Evolutionary conservation across 257 asterid genomes (phyloP), one percentile per base, ranked within the genome.

Genomic region (Marsdenia floribunda): DNA sequence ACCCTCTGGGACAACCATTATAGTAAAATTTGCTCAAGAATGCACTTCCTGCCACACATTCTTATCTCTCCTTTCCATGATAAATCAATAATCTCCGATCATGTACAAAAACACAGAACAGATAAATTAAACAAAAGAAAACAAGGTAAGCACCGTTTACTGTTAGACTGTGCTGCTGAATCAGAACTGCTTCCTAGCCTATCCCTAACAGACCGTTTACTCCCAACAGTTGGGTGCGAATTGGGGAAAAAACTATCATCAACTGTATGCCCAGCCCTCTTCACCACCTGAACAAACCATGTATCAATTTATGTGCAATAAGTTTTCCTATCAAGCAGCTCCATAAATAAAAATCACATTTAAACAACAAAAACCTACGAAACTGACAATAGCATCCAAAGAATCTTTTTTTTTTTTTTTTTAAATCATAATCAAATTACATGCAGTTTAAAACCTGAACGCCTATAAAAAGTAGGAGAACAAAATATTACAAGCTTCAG

Each of bases 181-280:
- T 90, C 97, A 65, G 68, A 84, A 79, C 66, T 70, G 75, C 82
- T 82, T 69, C 97, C 99, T 50, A 94, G 90, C 86, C 99, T 92
- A 79, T 94, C 97, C 75, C 77, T 87, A 72, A 86, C 85, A 0
- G 99, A 87, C 81, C 97, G 80, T 77, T 94, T 94, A 66, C 81
- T 87, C 76, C 97, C 99, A 59, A 60, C 86, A 65, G 80, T 64
- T 47, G 84, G 82, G 58, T 70, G 82, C 47, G 85, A 78, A 70
- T 83, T 81, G 53, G 76, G 50, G 54, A 73, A 71, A 12, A 84
- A 75, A 74, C 72, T 74, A 78, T 77, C 82, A 76, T 81, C 86
- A 71, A 80, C 70, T 13, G 68, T 76, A 78, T 79, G 68, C 19
- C 89, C 90, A 69, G 77, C 86, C 79, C 86, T 87, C 81, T 92